Evolutionary conservation across 139 green algal genomes (phyloP), one percentile per base, ranked within the genome.

Genomic region (Chlorella sorokiniana): DNA sequence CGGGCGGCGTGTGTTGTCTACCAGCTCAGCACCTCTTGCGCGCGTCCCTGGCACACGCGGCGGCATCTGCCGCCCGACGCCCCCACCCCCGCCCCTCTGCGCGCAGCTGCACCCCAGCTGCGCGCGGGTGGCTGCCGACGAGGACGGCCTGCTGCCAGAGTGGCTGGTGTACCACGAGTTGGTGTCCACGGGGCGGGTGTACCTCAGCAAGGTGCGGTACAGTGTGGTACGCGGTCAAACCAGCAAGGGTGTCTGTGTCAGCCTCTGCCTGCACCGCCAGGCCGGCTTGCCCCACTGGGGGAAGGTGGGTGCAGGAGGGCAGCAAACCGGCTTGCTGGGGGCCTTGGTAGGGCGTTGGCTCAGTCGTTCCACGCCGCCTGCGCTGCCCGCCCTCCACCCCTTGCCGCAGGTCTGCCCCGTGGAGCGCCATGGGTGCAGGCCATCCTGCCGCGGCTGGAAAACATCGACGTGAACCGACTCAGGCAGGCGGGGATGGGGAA

Each of bases 121-220:
- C 22, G 86, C 89, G 9, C 44, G 51, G 4, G 79, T 97, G 69
- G 42, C 61, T 3, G 88, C 90, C 67, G 95, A 99, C 76, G 92
- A 91, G 8, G 92, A 98, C 56, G 96, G 96, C 7, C 87, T 99
- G 82, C 86, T 96, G 52, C 96, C 96, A 16, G 93, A 97, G 80
- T 99, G 94, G 93, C 64, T 99, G 7, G 76, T 99, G 22, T 99
- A 97, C 83, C 93, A 98, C 75, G 93, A 97, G 88, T 88, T 98
- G 31, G 89, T 99, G 33, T 80, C 89, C 38, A 97, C 93, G 1
- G 88, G 83, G 1, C 80, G 88, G 1, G 87, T 92, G 6, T 97
- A 96, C 84, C 85, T 98, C 33, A 86, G 89, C 52, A 86, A 93
- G 79, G 93, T 94, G 76, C 67, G 82, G 35, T 51, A 41, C 5